Conservation (phyloP, 805 yeast species). For the Yarrowia hollandica region DNA sequence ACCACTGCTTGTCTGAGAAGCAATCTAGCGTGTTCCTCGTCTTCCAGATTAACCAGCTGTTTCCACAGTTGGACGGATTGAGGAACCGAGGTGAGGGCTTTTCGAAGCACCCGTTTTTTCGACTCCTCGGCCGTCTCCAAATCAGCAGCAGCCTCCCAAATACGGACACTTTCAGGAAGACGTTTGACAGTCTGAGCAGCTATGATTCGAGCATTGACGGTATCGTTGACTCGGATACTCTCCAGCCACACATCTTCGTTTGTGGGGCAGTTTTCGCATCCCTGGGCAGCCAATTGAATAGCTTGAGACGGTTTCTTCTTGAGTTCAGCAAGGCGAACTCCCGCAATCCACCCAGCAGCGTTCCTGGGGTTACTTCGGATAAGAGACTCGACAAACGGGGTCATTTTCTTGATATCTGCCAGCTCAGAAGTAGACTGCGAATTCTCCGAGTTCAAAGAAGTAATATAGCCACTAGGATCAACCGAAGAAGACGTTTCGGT, state of each 20-base stretch:
- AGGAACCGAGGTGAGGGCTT: constrained; percentile 70
- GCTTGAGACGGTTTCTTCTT: constrained; percentile 61
- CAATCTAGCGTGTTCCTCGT: constrained; percentile 50
- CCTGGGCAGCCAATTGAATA: constrained; percentile 62
- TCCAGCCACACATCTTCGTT: constrained; percentile 83
- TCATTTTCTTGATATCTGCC: constrained; percentile 60
- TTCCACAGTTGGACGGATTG: constrained; percentile 65
- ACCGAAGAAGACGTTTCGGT: constrained; percentile 36
- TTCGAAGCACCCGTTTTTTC: constrained; percentile 61
- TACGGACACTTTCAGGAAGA: constrained; percentile 54
- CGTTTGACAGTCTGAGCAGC: constrained; percentile 64
- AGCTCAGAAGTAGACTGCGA: constrained; percentile 40
- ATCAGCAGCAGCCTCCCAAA: constrained; percentile 74
- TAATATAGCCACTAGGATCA: constrained; percentile 47
- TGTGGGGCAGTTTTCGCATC: constrained; percentile 65
- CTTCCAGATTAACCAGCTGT: constrained; percentile 60
- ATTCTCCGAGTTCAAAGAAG: constrained; percentile 42
- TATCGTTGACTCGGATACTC: constrained; percentile 59
- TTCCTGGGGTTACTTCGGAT: constrained; percentile 70
- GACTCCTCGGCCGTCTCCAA: constrained; percentile 60
- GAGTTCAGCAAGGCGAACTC: constrained; percentile 74
- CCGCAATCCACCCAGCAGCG: constrained; percentile 81
- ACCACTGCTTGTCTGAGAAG: constrained; percentile 67
- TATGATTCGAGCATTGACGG: constrained; percentile 52
- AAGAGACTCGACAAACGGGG: constrained; percentile 63